These are phyloP conservation scores for Skeletonema grethae DNA, from an alignment of 108 stramenopile genomes.

Conservation along the genomic window DNA sequence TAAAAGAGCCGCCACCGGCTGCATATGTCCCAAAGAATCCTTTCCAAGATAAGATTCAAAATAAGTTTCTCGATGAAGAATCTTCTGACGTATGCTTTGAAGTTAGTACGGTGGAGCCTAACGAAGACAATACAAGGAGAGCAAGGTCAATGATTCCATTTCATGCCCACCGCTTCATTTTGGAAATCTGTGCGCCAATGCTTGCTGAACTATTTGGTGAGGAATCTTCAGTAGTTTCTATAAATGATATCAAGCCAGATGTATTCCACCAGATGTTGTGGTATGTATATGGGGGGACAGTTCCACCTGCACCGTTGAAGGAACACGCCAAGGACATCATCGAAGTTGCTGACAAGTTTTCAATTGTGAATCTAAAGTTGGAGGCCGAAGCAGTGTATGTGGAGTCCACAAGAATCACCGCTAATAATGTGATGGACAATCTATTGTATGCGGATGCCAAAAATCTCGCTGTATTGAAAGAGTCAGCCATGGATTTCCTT, in stretches of 20 bases:
- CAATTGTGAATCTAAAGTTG: slow-evolving; percentile 1
- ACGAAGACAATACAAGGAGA: slow-evolving; percentile 16
- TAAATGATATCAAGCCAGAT: background rate
- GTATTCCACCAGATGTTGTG: background rate
- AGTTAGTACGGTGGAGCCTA: background rate
- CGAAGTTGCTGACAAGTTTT: slow-evolving; percentile 16
- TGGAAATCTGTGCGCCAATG: background rate
- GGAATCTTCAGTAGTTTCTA: background rate
- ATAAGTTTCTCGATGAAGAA: background rate
- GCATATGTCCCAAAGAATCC: too few species aligned
- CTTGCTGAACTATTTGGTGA: background rate
- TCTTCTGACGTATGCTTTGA: background rate
- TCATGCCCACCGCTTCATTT: background rate
- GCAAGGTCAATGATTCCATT: slow-evolving; percentile 17
- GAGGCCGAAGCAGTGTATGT: slow-evolving; percentile 18
- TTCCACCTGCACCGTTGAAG: background rate
- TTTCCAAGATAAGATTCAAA: too few species aligned
- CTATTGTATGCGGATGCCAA: background rate
- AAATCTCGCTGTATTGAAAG: slow-evolving; percentile 1
- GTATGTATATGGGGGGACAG: slow-evolving; percentile 1
- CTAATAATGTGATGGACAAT: background rate
- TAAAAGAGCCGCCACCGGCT: too few species aligned
- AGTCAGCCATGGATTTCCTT: slow-evolving; percentile 18
- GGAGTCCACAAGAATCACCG: background rate
- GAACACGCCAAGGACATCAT: background rate